A percentile compares a stretch with the other conserved stretches of the same genome.
These are phyloP conservation scores for Colletotrichum salicis DNA, from an alignment of 2,329 filamentous ascomycete species.

Conservation along the genomic window DNA sequence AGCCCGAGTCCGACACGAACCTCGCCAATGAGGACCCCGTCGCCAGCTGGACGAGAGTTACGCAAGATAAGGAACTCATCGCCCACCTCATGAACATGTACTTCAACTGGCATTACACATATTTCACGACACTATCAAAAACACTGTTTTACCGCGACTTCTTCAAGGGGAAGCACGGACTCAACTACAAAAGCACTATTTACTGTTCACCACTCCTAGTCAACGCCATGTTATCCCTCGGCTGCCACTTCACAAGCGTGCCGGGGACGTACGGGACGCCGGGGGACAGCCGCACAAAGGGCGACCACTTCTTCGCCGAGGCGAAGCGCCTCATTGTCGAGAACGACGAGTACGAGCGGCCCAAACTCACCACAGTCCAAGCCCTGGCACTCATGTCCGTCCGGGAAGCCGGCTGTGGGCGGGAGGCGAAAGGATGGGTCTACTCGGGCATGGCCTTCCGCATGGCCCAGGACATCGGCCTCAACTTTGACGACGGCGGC, in stretches of 20 bases:
- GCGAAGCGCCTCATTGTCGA: slow-evolving; percentile 90
- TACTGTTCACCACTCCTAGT: slow-evolving; percentile 93
- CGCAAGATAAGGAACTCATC: slow-evolving; percentile 80
- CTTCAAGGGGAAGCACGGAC: slow-evolving; percentile 71
- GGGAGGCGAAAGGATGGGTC: slow-evolving; percentile 96
- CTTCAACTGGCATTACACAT: slow-evolving; percentile 97
- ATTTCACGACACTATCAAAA: slow-evolving; percentile 91
- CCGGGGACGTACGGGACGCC: slow-evolving; percentile 76
- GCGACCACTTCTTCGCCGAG: slow-evolving; percentile 95
- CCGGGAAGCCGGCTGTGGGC: slow-evolving; percentile 90
- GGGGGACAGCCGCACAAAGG: slow-evolving; percentile 84
- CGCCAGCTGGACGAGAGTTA: slow-evolving; percentile 89
- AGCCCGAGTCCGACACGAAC: slow-evolving; percentile 58
- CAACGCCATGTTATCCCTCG: slow-evolving; percentile 92
- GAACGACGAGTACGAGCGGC: slow-evolving; percentile 92
- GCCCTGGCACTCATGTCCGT: slow-evolving; percentile 96
- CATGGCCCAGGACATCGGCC: slow-evolving; percentile 93
- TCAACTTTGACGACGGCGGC: slow-evolving; percentile 83
- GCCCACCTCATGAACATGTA: slow-evolving; percentile 96
- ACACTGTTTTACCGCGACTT: slow-evolving; percentile 90
- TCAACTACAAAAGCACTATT: slow-evolving; percentile 64
- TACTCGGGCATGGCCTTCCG: slow-evolving; percentile 98
- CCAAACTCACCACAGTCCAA: slow-evolving; percentile 89
- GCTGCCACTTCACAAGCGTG: slow-evolving; percentile 89
- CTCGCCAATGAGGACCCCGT: slow-evolving; percentile 73